Conservation (phyloP, 2,329 filamentous ascomycete species). For the Fusarium foetens region DNA sequence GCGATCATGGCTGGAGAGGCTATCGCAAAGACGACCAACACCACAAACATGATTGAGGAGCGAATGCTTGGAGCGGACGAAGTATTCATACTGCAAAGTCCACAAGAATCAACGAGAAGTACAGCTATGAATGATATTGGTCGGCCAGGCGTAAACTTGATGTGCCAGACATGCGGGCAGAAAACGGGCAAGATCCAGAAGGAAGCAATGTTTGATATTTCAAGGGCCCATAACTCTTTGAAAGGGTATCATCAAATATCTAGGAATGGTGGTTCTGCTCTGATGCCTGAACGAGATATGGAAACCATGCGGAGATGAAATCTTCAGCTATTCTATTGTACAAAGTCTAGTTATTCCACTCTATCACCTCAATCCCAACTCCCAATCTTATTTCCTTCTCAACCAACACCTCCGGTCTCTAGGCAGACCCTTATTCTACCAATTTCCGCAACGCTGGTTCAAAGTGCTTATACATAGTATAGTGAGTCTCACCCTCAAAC, state of each 20-base stretch:
- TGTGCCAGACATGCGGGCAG: constrained; percentile 10
- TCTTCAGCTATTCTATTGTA: neutral
- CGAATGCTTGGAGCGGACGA: constrained; percentile 24
- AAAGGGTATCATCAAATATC: fast-evolving
- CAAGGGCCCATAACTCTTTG: fast-evolving
- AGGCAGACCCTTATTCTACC: no score
- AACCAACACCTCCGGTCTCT: fast-evolving
- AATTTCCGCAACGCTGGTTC: constrained; percentile 19
- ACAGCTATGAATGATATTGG: neutral
- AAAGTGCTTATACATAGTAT: constrained; percentile 43
- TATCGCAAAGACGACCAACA: constrained; percentile 22
- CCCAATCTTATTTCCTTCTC: neutral
- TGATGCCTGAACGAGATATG: fast-evolving
- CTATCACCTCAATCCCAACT: neutral
- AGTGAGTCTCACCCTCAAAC: constrained; percentile 49
- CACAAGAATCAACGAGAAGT: neutral
- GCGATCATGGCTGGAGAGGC: constrained; percentile 33
- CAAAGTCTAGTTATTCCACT: neutral
- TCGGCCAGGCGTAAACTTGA: constrained; percentile 5
- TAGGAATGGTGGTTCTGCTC: fast-evolving
- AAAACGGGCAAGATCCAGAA: neutral
- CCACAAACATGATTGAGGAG: constrained; percentile 30
- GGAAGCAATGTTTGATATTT: neutral
- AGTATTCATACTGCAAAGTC: constrained; percentile 1
- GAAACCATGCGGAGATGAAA: no score